A percentile compares a stretch with the other conserved stretches of the same genome.
Conservation (phyloP, 495 filamentous ascomycete genomes). For the Aspergillus haitiensis region DNA sequence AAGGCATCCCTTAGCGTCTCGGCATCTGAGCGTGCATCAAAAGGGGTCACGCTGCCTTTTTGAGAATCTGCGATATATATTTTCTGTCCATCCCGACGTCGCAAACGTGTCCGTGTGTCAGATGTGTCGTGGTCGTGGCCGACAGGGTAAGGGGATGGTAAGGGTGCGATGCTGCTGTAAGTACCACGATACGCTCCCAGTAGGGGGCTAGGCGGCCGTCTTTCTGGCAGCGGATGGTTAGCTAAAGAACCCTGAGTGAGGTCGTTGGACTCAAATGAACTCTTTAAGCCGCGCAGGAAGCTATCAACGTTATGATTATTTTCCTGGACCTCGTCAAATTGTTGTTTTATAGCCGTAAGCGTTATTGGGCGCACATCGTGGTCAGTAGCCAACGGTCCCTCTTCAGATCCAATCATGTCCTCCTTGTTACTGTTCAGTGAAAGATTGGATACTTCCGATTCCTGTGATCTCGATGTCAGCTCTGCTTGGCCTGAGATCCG, state of each 20-base stretch:
- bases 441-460: neutral
- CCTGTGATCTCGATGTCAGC: neutral
- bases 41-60: constrained; percentile 56
- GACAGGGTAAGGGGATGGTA: too few relatives aligned
- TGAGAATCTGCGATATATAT: too few relatives aligned
- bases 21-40: constrained; percentile 79
- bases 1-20: constrained; percentile 72
- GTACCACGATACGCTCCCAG: neutral
- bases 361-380: neutral
- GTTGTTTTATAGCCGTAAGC: neutral
- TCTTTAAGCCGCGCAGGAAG: neutral
- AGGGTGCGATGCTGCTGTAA: too few relatives aligned
- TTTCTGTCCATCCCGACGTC: too few relatives aligned
- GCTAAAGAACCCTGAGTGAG: neutral
- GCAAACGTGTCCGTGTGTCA: too few relatives aligned
- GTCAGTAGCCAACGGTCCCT: neutral
- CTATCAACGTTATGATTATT: neutral
- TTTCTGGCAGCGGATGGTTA: neutral
- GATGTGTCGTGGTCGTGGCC: too few relatives aligned
- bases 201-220: neutral
- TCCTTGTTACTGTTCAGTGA: neutral
- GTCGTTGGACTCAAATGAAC: neutral
- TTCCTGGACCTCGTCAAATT: neutral
- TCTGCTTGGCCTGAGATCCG: neutral
- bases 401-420: neutral